Conservation (phyloP, 2,329 filamentous ascomycete genomes). For the Zasmidium angulare region DNA sequence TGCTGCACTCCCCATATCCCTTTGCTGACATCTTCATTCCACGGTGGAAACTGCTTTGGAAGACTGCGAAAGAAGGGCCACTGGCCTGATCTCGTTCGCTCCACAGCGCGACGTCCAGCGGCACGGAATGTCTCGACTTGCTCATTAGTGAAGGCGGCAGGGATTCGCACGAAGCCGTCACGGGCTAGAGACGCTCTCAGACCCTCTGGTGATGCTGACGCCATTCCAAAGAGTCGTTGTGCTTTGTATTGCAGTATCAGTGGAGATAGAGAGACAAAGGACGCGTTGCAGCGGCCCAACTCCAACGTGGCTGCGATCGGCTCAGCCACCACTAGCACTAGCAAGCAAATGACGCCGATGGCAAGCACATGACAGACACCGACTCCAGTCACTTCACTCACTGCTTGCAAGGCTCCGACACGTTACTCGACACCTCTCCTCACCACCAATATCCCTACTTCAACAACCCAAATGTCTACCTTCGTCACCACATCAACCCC, state of each 20-base stretch:
- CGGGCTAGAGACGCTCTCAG: constrained; percentile 59
- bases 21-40: constrained; percentile 55
- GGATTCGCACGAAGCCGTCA: constrained; percentile 76
- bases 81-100: constrained; percentile 63
- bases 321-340: too few species aligned
- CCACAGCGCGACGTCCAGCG: constrained; percentile 59
- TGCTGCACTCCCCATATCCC: constrained; percentile 92
- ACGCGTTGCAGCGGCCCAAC: neutral
- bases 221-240: constrained; percentile 7
- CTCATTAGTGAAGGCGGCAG: constrained; percentile 58
- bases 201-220: constrained; percentile 12
- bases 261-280: constrained; percentile 4
- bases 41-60: constrained; percentile 88
- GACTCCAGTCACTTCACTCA: constrained; percentile 2
- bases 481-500: constrained; percentile 10
- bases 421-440: neutral
- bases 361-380: neutral
- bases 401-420: neutral
- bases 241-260: constrained; percentile 10
- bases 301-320: too few species aligned
- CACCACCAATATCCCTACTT: neutral
- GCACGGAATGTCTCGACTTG: constrained; percentile 61
- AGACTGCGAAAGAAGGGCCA: constrained; percentile 84
- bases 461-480: constrained; percentile 28
- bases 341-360: neutral